Evolutionary conservation across 148 eudicot species (phyloP), one percentile per base, ranked within the genome.

Genomic region (Persicaria maculosa): DNA sequence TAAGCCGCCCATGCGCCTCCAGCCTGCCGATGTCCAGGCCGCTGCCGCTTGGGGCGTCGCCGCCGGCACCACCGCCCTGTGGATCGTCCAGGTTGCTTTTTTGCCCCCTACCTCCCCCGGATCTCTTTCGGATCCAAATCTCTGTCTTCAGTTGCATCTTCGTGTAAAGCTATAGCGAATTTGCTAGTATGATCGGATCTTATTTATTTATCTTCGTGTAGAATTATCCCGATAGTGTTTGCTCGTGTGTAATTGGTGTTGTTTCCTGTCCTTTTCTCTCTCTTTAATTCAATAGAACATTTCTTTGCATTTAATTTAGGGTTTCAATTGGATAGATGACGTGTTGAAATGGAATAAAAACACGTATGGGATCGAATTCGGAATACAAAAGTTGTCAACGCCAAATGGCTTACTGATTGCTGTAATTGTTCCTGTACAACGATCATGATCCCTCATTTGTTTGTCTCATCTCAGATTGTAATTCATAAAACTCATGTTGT

Each of bases 11-110:
- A 73, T 68, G 80, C 79, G 77, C 17, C 84, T 82, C 25, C 86
- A 88, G 47, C 8, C 87, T 61, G 47, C 81, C 43, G 90, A 87
- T 57, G 5, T 91, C 36, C 86, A 89, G 84, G 88, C 97, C 69
- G 97, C 93, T 79, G 91, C 84, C 69, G 81, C 80, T 4, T 91
- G 97, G 97, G 97, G 97, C 47, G 83, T 83, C 74, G 91, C 93
- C 74, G 93, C 86, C 79, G 81, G 76, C 58, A 61, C 87, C 72
- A 75, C 77, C 61, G 97, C 87, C 47, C 46, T 89, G 70, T 89
- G 82, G 59, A 72, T 91, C 55, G 83, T 91, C 72, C 97, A 91
- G 93, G 97, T 91, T 36, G 7, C 20, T 16, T 47, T 81, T 59
- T 46, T 20, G 25, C 44, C 6, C 52, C 19, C 45, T 45, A 1